phyloP scores from a whole-genome alignment of 2,329 filamentous ascomycete genomes.

The Hymenoscyphus linearis region DNA sequence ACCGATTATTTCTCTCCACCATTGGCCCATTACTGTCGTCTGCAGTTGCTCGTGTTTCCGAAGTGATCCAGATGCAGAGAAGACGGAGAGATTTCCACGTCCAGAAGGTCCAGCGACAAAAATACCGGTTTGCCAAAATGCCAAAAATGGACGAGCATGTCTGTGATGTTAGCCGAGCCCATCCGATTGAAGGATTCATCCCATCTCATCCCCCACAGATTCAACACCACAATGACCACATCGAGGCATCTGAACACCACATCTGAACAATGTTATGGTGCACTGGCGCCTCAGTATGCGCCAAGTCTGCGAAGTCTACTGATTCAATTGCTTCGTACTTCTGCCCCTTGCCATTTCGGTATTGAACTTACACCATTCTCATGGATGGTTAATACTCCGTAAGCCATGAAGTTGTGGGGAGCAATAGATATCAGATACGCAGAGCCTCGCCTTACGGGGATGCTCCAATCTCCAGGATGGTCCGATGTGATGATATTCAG shows the following conservation, averaged over 20 bases:
- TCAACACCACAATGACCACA: neutral
- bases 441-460: neutral
- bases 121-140: neutral
- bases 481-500: neutral
- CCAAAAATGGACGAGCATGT: neutral
- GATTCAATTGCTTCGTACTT: neutral
- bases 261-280: neutral
- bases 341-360: neutral
- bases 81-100: neutral
- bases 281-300: neutral
- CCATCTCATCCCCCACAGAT: neutral
- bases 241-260: neutral
- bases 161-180: no score
- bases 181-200: neutral
- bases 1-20: neutral
- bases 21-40: neutral
- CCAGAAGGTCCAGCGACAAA: neutral
- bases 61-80: neutral
- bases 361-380: neutral
- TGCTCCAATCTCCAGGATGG: neutral
- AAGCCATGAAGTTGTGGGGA: no score
- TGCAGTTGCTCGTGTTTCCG: neutral
- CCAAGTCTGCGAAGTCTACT: constrained; percentile 4
- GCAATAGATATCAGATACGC: neutral
- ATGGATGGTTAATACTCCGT: neutral